Conservation (phyloP, 2,329 filamentous ascomycete species). For the Ceratocystis diversiconidia region DNA sequence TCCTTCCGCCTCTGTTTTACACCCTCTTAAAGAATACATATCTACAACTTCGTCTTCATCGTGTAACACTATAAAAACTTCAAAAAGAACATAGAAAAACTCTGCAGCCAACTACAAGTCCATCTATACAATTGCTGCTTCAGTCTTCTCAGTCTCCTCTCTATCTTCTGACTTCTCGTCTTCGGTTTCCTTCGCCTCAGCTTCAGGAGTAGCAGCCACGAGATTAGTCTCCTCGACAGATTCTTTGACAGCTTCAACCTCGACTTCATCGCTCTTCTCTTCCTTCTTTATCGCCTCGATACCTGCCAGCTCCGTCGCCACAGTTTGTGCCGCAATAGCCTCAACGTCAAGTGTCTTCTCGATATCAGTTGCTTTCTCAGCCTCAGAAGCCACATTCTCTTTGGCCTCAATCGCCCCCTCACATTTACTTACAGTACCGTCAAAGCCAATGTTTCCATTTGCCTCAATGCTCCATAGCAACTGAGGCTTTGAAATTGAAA, state of each 20-base stretch:
- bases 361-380: background rate
- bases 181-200: background rate
- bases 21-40: too few species aligned
- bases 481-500: slow-evolving; percentile 35
- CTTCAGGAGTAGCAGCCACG: background rate
- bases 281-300: background rate
- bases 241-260: background rate
- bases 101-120: too few species aligned
- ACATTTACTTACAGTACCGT: slow-evolving; percentile 23
- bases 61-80: too few species aligned
- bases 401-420: background rate
- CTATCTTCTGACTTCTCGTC: background rate
- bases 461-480: slow-evolving; percentile 40
- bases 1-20: too few species aligned
- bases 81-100: too few species aligned
- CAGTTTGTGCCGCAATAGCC: background rate
- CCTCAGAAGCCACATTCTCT: background rate
- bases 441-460: slow-evolving; percentile 32
- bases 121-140: slow-evolving; percentile 2
- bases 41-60: too few species aligned
- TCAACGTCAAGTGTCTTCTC: background rate
- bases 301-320: background rate
- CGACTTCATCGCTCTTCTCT: background rate
- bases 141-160: background rate
- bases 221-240: background rate